Evolutionary conservation across 2,329 filamentous ascomycete genomes (phyloP).

Genomic region (Botrytis aclada): DNA sequence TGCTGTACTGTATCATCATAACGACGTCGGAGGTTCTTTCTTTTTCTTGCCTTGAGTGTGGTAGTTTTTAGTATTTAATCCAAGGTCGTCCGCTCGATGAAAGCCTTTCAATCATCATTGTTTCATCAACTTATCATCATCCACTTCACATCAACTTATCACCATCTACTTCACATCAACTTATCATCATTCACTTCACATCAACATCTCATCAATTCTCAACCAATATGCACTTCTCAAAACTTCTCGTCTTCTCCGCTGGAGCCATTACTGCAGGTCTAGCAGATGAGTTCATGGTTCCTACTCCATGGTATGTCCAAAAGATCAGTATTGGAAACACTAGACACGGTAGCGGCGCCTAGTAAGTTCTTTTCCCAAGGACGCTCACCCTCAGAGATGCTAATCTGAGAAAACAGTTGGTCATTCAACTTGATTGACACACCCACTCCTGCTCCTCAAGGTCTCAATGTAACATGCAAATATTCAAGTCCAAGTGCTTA

Average conservation of each 20-base stretch:
- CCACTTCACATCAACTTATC: not conserved
- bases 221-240: conserved; percentile 8
- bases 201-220: not conserved
- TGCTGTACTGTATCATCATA: not conserved
- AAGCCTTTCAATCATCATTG: not conserved
- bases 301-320: conserved; percentile 24
- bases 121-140: not conserved
- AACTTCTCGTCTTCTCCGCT: not conserved
- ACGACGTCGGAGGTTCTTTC: not conserved
- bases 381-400: not conserved
- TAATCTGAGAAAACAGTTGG: conserved; percentile 21
- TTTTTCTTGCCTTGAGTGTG: not conserved
- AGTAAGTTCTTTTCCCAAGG: conserved; percentile 15
- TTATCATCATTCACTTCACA: not conserved
- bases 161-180: not conserved
- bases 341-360: conserved; percentile 27
- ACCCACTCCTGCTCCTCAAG: conserved; percentile 24
- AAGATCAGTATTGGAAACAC: conserved; percentile 22
- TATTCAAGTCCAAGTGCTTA: conserved; percentile 19
- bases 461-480: conserved; percentile 26
- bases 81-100: not conserved
- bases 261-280: not conserved
- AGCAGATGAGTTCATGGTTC: conserved; percentile 19
- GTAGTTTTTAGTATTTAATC: not conserved
- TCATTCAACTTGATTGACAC: conserved; percentile 25